Base-by-base conservation (phyloP, 768 basidiomycete genomes). In the Russula compacta region DNA sequence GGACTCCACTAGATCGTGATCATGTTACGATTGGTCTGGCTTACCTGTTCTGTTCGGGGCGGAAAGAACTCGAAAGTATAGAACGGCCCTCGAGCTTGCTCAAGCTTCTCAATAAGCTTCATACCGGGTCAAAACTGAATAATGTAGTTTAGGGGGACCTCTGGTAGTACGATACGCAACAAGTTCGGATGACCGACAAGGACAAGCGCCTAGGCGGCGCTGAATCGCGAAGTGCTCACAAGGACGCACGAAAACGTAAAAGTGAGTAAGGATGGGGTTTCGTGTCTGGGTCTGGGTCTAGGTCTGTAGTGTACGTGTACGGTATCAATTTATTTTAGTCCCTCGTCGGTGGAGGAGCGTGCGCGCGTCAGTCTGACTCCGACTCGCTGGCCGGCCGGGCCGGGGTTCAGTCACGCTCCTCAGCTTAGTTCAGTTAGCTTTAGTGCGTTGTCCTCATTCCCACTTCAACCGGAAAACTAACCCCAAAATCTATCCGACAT, bases 1-100 rank as follows among this genome's bases (percentile, higher is more conserved):
- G 29, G 19, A 56, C 63, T 33, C 63, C 51, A 50, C 61, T 11
- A 44, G 43, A 52, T 29, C n/a, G 44, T 12, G 53, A 29, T 55
- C 42, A 35, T 55, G 42, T 54, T 58, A 64, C 40, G 53, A 53
- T 47, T 29, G 43, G 19, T 57, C 36, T 29, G 17, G 63, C 69
- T 35, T 66, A 88, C 90, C 80, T 91, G 86, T 72, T 92, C 88
- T 51, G 95, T 98, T 60, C 92, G 82, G 12, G 95, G 95, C 14
- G 95, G 95, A 70, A 98, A 98, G 80, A 97, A 97, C 72, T 98
- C 95, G 72, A 95, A 92, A 0, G 90, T 92, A 70, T 85, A 97
- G 74, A 91, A 95, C 9, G 77, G 67, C 29, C 71, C 71, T 6
- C 52, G 61, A 48, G 78, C 76, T 4, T 72, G 63, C 3, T 74